Percentiles rank a stretch among this genome's conserved stretches.
Conservation (phyloP, 352 stramenopile genomes). For the Phytophthora litchii region DNA sequence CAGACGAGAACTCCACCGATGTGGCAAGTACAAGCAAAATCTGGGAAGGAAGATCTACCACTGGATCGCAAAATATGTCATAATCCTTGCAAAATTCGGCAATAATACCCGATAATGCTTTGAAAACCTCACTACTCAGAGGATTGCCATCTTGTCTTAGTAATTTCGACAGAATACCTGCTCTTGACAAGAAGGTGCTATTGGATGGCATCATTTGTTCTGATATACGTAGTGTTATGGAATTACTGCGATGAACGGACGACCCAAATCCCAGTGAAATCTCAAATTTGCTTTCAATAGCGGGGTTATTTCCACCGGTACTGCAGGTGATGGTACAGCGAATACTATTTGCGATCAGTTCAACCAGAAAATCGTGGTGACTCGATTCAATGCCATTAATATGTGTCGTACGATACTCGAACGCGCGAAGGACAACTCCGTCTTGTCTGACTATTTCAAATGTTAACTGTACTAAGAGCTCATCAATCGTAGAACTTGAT, state of each 20-base stretch:
- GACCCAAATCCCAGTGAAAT: constrained; percentile 5
- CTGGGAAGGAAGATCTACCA: constrained; percentile 16
- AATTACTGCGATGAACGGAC: not conserved
- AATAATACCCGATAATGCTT: constrained; percentile 12
- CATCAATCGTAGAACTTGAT: not conserved
- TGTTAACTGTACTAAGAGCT: constrained; percentile 2
- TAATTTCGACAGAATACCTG: constrained; percentile 16
- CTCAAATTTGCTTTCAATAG: constrained; percentile 6
- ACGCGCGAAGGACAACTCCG: constrained; percentile 4
- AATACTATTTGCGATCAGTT: not conserved
- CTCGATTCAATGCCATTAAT: not conserved
- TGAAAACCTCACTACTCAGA: constrained; percentile 11
- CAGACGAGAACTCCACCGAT: constrained; percentile 6
- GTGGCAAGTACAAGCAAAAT: constrained; percentile 17
- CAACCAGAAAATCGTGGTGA: constrained; percentile 9
- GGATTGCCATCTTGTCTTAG: constrained; percentile 7
- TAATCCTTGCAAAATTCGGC: constrained; percentile 31
- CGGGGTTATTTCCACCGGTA: too few species aligned
- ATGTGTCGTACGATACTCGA: constrained; percentile 9
- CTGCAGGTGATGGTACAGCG: constrained; percentile 4
- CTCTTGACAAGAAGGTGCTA: not conserved
- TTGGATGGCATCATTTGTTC: not conserved
- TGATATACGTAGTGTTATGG: constrained; percentile 7
- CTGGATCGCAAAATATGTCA: constrained; percentile 17
- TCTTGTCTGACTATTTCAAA: constrained; percentile 12